Conservation (phyloP, 2,329 filamentous ascomycete genomes). For the Lecanicillium sp. region DNA sequence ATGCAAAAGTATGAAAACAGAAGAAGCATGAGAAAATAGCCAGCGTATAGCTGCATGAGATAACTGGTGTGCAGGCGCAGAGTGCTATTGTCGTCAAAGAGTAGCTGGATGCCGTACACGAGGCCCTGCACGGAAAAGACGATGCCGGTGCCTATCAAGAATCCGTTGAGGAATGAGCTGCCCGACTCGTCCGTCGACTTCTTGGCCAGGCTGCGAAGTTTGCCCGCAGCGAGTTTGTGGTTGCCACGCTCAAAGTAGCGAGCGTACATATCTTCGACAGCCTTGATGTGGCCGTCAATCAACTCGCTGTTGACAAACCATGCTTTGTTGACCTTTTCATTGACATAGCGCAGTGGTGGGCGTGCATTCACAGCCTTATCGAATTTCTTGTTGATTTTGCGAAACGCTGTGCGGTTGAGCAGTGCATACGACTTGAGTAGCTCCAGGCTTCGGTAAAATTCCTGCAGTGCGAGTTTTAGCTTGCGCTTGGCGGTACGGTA, state of each 20-base stretch:
- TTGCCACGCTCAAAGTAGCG: slow-evolving; percentile 93
- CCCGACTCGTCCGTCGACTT: slow-evolving; percentile 50
- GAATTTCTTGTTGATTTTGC: slow-evolving; percentile 98
- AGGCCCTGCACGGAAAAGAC: slow-evolving; percentile 63
- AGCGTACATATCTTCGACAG: slow-evolving; percentile 86
- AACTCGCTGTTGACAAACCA: slow-evolving; percentile 89
- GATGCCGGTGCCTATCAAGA: slow-evolving; percentile 62
- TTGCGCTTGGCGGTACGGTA: slow-evolving; percentile 88
- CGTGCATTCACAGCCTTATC: slow-evolving; percentile 82
- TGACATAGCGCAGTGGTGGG: slow-evolving; percentile 75
- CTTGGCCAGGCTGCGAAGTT: slow-evolving; percentile 68
- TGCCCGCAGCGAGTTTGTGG: slow-evolving; percentile 82
- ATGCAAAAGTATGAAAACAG: slow-evolving; percentile 80
- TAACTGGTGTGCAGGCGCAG: slow-evolving; percentile 55
- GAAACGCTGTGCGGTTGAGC: slow-evolving; percentile 86
- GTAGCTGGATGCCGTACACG: slow-evolving; percentile 51
- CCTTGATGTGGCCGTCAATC: slow-evolving; percentile 71
- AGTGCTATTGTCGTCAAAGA: slow-evolving; percentile 41
- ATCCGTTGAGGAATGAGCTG: slow-evolving; percentile 54
- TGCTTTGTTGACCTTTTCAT: slow-evolving; percentile 82
- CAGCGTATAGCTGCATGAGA: slow-evolving; percentile 83
- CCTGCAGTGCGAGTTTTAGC: slow-evolving; percentile 82
- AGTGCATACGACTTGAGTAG: slow-evolving; percentile 86
- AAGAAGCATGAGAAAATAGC: slow-evolving; percentile 79
- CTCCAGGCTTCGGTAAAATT: slow-evolving; percentile 89